Conservation (phyloP, 1,284 basidiomycete species). For the Cryptococcus sp. region DNA sequence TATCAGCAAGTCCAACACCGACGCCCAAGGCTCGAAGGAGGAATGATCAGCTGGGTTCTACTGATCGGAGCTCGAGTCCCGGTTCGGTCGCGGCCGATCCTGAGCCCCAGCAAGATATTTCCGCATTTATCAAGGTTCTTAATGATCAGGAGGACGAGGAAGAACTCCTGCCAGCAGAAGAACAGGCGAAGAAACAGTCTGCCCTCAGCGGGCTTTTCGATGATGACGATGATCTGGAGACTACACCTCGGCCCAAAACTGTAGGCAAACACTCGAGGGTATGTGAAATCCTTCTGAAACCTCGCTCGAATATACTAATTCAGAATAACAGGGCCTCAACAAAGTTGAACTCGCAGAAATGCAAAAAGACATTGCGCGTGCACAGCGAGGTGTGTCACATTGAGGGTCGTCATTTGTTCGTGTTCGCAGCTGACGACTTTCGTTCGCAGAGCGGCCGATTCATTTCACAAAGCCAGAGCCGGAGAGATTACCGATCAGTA, state of each 20-base stretch:
- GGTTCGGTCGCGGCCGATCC: too few species aligned
- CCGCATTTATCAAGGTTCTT: constrained; percentile 1
- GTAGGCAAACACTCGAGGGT: constrained; percentile 11
- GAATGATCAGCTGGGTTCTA: not conserved
- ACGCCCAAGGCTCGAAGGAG: not conserved
- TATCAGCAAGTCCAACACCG: constrained; percentile 4
- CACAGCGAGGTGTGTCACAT: constrained; percentile 27
- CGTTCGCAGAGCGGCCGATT: constrained; percentile 24
- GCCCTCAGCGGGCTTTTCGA: constrained; percentile 14
- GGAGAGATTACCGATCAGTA: constrained; percentile 24
- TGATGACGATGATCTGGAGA: constrained; percentile 12
- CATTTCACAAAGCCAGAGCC: constrained; percentile 19
- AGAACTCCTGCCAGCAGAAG: not conserved
- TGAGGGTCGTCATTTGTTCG: not conserved
- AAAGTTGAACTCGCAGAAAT: constrained; percentile 32
- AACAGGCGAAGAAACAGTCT: constrained; percentile 1
- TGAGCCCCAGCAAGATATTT: not conserved
- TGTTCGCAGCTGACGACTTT: not conserved
- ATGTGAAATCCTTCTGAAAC: not conserved
- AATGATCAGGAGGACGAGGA: constrained; percentile 4
- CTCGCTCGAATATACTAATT: not conserved
- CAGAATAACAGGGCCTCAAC: constrained; percentile 25
- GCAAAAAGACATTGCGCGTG: constrained; percentile 34
- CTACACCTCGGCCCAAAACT: constrained; percentile 1
- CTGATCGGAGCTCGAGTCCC: too few species aligned